Evolutionary conservation across 805 yeast genomes (phyloP).

Genomic region (Henningerozyma blattae): DNA sequence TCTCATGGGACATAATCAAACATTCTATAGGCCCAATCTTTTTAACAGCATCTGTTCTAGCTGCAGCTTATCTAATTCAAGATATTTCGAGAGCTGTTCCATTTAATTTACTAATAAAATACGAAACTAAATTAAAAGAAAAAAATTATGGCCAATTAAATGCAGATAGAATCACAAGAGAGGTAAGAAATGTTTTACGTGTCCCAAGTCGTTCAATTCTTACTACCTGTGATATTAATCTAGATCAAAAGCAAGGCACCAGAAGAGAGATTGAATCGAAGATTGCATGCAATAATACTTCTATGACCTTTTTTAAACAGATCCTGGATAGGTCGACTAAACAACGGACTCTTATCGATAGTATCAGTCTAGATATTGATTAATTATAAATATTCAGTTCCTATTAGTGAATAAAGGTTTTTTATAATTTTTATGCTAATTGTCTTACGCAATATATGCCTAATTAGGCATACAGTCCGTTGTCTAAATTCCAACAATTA

Average conservation of each 20-base stretch:
- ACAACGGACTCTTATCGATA: conserved; percentile 13
- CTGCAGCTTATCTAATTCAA: conserved; percentile 49
- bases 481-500: no score
- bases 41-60: conserved; percentile 37
- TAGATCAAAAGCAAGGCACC: conserved; percentile 16
- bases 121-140: conserved; percentile 46
- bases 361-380: conserved; percentile 21
- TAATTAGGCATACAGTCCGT: no score
- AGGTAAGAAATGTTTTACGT: conserved; percentile 68
- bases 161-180: conserved; percentile 67
- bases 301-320: conserved; percentile 17
- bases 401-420: no score
- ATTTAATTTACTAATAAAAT: conserved; percentile 63
- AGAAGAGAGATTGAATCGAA: conserved; percentile 17
- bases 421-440: no score
- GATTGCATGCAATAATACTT: conserved; percentile 13
- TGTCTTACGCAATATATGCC: no score
- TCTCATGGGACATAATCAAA: conserved; percentile 27
- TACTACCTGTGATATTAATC: conserved; percentile 18
- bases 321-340: conserved; percentile 13
- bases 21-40: conserved; percentile 43
- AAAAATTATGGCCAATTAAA: conserved; percentile 72
- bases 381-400: no score
- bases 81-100: conserved; percentile 90
- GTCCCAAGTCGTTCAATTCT: conserved; percentile 72